Evolutionary conservation across 345 rosid genomes (phyloP), one percentile per base, ranked within the genome.

Genomic region (Psidium friedrichsthalianum): DNA sequence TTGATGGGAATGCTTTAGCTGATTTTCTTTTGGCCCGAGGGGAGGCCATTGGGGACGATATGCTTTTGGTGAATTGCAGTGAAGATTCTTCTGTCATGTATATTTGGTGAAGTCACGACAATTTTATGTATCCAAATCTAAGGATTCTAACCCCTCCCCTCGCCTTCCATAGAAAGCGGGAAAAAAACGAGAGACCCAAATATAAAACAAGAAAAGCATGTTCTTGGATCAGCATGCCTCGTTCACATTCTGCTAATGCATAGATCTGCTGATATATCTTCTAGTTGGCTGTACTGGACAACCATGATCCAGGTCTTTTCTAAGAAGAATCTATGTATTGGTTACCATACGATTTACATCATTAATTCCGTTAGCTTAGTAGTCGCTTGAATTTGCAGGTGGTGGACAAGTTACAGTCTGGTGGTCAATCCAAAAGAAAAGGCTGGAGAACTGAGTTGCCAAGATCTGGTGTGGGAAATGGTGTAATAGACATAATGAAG

Each of bases 381-480:
- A 15, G 13, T 56, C n/a, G 21, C 54, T 5, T 82, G 78, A 52
- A 51, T 40, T 58, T 53, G 87, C 89, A 97, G 98, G 98, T 94
- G 88, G 98, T 97, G 86, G 99, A 97, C 87, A 86, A 97, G 90
- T 69, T 96, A 88, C 98, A 97, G 87, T 94, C 98, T 86, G 98
- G 98, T 61, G 84, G 86, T 81, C 92, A 92, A 92, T 93, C 97
- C 56, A 93, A 92, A 87, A 92, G 95, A 88, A 93, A 92, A 86
- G 84, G 90, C 22, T 91, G 96, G 94, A 83, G 91, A 83, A 88
- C 90, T 54, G 94, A 88, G 90, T 87, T 97, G 89, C 99, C n/a
- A 36, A 82, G 44, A 25, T 90, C 86, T 82, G 98, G 99, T 64
- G 84, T 95, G 87, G 98, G 99, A 84, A 86, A 64, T 27, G 89